Conservation (phyloP, 1,284 basidiomycete species). For the Phenoliferia sp. region DNA sequence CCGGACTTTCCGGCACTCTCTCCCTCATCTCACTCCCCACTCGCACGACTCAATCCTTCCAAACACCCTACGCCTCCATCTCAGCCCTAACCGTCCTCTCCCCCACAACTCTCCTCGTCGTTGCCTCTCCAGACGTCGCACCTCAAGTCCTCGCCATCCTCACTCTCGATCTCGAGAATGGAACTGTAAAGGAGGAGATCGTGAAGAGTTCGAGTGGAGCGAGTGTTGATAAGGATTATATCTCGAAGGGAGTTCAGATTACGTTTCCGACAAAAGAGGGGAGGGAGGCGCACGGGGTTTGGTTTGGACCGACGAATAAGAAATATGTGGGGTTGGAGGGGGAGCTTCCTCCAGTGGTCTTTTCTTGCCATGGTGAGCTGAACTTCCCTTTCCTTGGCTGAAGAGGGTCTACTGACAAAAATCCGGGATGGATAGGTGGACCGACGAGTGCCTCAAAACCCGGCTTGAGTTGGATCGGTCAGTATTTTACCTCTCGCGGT, state of each 20-base stretch:
- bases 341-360: conserved; percentile 60
- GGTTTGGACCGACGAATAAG: conserved; percentile 60
- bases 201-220: conserved; percentile 22
- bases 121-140: conserved; percentile 48
- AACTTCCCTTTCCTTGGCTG: background rate
- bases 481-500: conserved; percentile 64
- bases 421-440: conserved; percentile 40
- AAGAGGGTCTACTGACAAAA: background rate
- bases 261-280: conserved; percentile 10
- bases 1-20: conserved; percentile 47
- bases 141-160: conserved; percentile 44
- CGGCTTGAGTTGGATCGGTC: conserved; percentile 49
- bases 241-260: conserved; percentile 26
- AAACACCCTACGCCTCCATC: conserved; percentile 52
- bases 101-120: conserved; percentile 23
- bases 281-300: conserved; percentile 49
- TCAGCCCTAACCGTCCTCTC: conserved; percentile 47
- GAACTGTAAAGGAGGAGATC: conserved; percentile 4
- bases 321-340: conserved; percentile 49
- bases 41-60: conserved; percentile 40
- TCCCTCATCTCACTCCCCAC: conserved; percentile 25
- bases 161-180: conserved; percentile 36
- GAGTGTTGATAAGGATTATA: conserved; percentile 19
- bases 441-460: conserved; percentile 53
- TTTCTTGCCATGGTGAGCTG: conserved; percentile 56